A percentile compares a stretch with the other conserved stretches of the same genome.
phyloP scores from a whole-genome alignment of 176 grass and related monocot species.

The Aegilops bicornis region DNA sequence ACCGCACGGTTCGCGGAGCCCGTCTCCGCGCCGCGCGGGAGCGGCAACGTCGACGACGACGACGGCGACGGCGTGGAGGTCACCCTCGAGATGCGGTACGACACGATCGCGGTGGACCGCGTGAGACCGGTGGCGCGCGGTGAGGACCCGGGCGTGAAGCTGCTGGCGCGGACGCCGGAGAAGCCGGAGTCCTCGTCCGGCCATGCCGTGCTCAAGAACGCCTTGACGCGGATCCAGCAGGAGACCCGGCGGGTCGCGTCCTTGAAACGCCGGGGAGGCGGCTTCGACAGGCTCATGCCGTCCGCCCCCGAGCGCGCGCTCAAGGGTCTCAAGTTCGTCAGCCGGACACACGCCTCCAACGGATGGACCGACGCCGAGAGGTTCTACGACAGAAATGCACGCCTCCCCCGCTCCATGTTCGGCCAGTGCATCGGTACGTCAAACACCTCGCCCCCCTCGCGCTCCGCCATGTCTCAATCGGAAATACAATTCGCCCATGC shows the following conservation, averaged over 20 bases:
- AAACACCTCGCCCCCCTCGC: too few species aligned
- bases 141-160: slow-evolving; percentile 48
- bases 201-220: slow-evolving; percentile 40
- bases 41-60: slow-evolving; percentile 7
- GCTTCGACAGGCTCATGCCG: slow-evolving; percentile 54
- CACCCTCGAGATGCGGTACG: slow-evolving; percentile 74
- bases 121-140: slow-evolving; percentile 40
- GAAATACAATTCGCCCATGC: too few species aligned
- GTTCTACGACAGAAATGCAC: slow-evolving; percentile 51
- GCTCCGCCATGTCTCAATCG: neutral
- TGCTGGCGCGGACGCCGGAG: slow-evolving; percentile 65
- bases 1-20: slow-evolving; percentile 68
- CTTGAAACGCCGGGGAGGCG: slow-evolving; percentile 16
- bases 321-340: slow-evolving; percentile 87
- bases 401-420: slow-evolving; percentile 64
- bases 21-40: slow-evolving; percentile 18
- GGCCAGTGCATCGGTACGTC: slow-evolving; percentile 80
- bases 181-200: slow-evolving; percentile 49
- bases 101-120: slow-evolving; percentile 72
- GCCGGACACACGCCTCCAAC: slow-evolving; percentile 41
- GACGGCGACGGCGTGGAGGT: slow-evolving; percentile 67
- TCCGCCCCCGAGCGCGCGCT: slow-evolving; percentile 68
- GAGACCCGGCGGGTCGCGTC: slow-evolving; percentile 65
- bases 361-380: slow-evolving; percentile 56
- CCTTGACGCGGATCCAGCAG: slow-evolving; percentile 71